Conservation (phyloP, 2,329 filamentous ascomycete species). For the Aspergillus novoparasiticus region DNA sequence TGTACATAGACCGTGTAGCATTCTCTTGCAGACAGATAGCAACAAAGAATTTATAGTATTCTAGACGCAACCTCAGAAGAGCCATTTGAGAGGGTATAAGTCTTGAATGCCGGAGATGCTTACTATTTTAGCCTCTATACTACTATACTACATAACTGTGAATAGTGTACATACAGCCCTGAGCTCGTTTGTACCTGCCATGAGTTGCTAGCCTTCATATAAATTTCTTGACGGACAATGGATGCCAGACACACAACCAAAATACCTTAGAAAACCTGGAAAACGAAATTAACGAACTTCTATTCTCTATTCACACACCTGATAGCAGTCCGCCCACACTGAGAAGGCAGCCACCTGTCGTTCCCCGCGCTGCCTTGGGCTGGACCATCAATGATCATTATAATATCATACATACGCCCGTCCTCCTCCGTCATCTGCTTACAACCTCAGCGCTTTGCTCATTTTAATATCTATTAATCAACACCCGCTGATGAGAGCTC, state of each 20-base stretch:
- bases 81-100: background rate
- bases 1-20: background rate
- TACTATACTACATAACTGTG: background rate
- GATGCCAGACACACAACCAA: background rate
- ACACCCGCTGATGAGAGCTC: background rate
- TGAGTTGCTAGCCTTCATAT: background rate
- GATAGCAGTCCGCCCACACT: background rate
- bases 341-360: background rate
- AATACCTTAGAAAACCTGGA: background rate
- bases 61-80: background rate
- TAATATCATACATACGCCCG: background rate
- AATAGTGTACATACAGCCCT: background rate
- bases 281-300: background rate
- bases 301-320: background rate
- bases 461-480: background rate
- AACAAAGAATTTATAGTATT: background rate
- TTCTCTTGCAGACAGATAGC: background rate
- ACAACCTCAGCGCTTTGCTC: background rate
- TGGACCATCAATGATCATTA: background rate
- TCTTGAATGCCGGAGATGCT: background rate
- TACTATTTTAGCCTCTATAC: background rate
- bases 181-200: background rate
- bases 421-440: background rate
- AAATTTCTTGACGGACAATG: background rate
- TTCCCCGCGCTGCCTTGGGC: background rate